phyloP scores from a whole-genome alignment of 1,284 basidiomycete genomes.

The Leucoagaricus sp. region DNA sequence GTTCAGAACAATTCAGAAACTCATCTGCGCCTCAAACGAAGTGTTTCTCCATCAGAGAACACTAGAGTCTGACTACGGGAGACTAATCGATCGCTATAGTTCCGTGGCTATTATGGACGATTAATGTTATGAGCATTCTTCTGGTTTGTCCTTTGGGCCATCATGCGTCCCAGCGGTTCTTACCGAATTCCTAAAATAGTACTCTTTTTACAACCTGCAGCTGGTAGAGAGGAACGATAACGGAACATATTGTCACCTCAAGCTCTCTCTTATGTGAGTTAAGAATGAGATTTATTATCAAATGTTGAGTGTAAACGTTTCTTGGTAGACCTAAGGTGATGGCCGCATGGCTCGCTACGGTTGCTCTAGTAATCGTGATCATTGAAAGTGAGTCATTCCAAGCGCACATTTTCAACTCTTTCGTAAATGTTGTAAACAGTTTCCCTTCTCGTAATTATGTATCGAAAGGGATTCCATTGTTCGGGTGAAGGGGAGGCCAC shows the following conservation, averaged over 20 bases:
- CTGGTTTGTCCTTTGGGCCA: background rate
- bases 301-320: background rate
- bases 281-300: background rate
- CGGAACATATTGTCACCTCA: constrained; percentile 6
- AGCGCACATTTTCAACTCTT: background rate
- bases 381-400: constrained; percentile 21
- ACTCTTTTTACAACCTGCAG: background rate
- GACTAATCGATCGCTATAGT: background rate
- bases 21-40: too few relatives aligned
- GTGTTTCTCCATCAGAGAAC: too few relatives aligned
- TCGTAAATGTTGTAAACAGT: constrained; percentile 17
- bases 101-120: constrained; percentile 1
- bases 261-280: background rate
- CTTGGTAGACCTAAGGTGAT: background rate
- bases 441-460: constrained; percentile 24
- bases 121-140: background rate
- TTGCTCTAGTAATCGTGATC: constrained; percentile 13
- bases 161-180: background rate
- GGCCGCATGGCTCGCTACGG: background rate
- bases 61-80: background rate
- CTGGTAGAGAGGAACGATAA: background rate
- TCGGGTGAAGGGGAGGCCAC: constrained; percentile 11
- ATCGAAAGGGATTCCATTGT: constrained; percentile 13
- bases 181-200: background rate
- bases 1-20: too few relatives aligned